Evolutionary conservation across 2,329 filamentous ascomycete genomes (phyloP), one percentile per base, ranked within the genome.

Genomic region (Pseudogymnoascus sp.): DNA sequence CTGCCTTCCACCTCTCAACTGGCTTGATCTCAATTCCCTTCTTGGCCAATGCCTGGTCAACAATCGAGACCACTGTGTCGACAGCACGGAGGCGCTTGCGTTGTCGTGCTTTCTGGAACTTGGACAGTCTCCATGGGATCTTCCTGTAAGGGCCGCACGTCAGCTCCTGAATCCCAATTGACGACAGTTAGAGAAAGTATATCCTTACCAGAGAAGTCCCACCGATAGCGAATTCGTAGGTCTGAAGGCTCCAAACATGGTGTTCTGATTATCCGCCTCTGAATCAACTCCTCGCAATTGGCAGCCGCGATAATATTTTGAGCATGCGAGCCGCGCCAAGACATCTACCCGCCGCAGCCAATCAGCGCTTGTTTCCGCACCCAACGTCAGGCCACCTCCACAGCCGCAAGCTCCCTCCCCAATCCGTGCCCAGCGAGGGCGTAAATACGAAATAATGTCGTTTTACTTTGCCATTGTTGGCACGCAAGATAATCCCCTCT

Each of bases 381-480:
- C 60, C 60, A 61, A 52, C 58, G 61, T 28, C 38, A 58, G 60
- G 33, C 61, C 52, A 52, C 49, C 38, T 60, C 35, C 49, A 42
- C 30, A 39, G 38, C 14, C 59, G n/a, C 35, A 25, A 60, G 60
- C 59, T 42, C 30, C 41, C 39, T 42, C 60, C 58, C 23, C 45
- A 42, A 33, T 58, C 23, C 41, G 68, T 69, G 68, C 70, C 69
- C 64, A 68, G 75, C 70, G 6, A 55, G 28, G 49, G 49, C 16
- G 45, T 33, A 55, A 33, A 33, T 35, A 30, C 33, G 22, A 61
- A 62, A 80, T 69, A 67, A 97, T 97, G 94, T 97, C 92, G 64
- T 99, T 97, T 82, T 97, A 97, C 80, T 97, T 99, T 78, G 90
- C 90, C 73, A 96, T 99, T 69, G 86, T 99, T 75, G 94, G 92